A percentile compares a stretch with the other conserved stretches of the same genome.
These are phyloP conservation scores for Jatropha multifida DNA, from an alignment of 441 rosid genomes.

Conservation along the genomic window DNA sequence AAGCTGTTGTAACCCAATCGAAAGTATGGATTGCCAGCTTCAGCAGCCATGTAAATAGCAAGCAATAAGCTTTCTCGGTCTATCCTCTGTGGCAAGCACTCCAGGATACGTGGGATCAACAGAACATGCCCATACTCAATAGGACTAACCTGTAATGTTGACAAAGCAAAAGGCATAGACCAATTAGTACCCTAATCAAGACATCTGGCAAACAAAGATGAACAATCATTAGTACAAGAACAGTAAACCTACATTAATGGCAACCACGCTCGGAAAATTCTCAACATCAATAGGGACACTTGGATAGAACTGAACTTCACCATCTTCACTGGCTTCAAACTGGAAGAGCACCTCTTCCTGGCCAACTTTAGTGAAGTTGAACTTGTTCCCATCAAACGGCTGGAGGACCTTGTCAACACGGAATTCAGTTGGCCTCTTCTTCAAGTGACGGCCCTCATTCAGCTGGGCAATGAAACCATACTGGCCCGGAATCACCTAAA, in stretches of 20 bases:
- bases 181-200: neutral
- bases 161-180: slow-evolving; percentile 1
- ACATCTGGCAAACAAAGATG: neutral
- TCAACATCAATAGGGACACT: slow-evolving; percentile 68
- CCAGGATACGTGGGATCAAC: slow-evolving; percentile 82
- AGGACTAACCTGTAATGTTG: slow-evolving; percentile 75
- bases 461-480: slow-evolving; percentile 88
- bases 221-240: neutral
- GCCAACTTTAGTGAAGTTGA: slow-evolving; percentile 90
- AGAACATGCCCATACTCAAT: slow-evolving; percentile 97
- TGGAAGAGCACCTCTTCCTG: slow-evolving; percentile 96
- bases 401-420: slow-evolving; percentile 89
- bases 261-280: slow-evolving; percentile 83
- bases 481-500: slow-evolving; percentile 80
- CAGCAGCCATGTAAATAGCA: slow-evolving; percentile 81
- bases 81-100: slow-evolving; percentile 95
- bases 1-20: slow-evolving; percentile 97
- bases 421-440: slow-evolving; percentile 96
- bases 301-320: slow-evolving; percentile 66
- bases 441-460: slow-evolving; percentile 89
- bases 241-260: slow-evolving; percentile 64
- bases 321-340: slow-evolving; percentile 74
- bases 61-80: slow-evolving; percentile 85
- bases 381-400: slow-evolving; percentile 84
- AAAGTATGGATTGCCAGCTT: slow-evolving; percentile 82